Evolutionary conservation across 2,329 filamentous ascomycete genomes (phyloP).

Genomic region (Teratosphaeria destructans): DNA sequence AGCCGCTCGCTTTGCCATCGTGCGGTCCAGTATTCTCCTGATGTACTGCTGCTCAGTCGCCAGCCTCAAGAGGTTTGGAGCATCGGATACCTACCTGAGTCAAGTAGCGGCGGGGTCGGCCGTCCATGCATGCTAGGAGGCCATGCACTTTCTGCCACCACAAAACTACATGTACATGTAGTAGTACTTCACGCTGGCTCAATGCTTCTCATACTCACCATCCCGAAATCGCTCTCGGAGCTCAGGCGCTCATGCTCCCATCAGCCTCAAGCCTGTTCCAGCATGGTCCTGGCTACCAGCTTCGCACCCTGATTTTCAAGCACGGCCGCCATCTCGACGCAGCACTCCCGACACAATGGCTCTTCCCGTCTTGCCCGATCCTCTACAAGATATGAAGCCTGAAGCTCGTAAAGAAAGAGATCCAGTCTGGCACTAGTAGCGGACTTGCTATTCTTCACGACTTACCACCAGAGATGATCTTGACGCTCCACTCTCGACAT

Average conservation of each 20-base stretch:
- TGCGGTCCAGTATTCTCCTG: not conserved
- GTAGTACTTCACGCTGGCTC: too few relatives aligned
- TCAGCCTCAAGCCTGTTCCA: not conserved
- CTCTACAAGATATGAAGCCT: not conserved
- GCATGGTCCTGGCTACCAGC: not conserved
- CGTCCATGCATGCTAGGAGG: not conserved
- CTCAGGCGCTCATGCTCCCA: not conserved
- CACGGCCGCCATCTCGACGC: not conserved
- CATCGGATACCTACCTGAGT: not conserved
- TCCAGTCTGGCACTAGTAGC: not conserved
- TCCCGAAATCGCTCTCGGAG: not conserved
- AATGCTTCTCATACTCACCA: not conserved
- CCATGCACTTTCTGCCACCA: too few relatives aligned
- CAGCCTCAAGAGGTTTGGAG: too few relatives aligned
- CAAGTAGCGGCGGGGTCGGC: not conserved
- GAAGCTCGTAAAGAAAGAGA: not conserved
- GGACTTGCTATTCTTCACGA: not conserved
- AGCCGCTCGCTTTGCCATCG: conserved; percentile 39
- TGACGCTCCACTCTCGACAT: not conserved
- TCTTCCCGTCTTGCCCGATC: not conserved
- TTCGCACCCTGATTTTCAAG: not conserved
- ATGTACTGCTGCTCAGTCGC: too few relatives aligned
- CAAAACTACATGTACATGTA: too few relatives aligned
- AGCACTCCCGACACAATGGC: not conserved
- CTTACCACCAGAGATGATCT: not conserved